phyloP scores from a whole-genome alignment of 2,329 filamentous ascomycete genomes.

The Hymenoscyphus linearis region DNA sequence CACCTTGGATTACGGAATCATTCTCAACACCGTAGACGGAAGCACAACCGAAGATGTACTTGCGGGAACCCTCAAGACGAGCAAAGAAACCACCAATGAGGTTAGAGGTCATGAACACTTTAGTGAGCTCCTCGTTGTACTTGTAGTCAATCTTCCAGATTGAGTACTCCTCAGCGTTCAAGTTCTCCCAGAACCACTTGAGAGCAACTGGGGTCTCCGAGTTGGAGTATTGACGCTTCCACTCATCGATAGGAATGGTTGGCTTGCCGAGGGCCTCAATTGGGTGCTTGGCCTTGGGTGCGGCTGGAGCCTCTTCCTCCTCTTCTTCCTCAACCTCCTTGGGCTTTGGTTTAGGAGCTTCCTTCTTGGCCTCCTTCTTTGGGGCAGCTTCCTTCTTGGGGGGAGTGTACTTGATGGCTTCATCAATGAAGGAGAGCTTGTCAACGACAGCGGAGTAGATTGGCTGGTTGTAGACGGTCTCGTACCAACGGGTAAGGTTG shows the following conservation, averaged over 20 bases:
- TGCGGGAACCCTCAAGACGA: constrained; percentile 94
- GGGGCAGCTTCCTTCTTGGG: constrained; percentile 70
- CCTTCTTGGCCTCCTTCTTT: constrained; percentile 59
- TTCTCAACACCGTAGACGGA: constrained; percentile 88
- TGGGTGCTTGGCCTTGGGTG: constrained; percentile 95
- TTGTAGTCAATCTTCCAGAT: constrained; percentile 95
- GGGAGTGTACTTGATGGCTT: constrained; percentile 65
- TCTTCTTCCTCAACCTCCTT: constrained; percentile 57
- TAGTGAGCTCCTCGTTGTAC: constrained; percentile 97
- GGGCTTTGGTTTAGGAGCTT: constrained; percentile 41
- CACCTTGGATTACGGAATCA: constrained; percentile 86
- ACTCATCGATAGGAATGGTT: constrained; percentile 84
- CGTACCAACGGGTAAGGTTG: constrained; percentile 87
- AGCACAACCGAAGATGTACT: constrained; percentile 90
- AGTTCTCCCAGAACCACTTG: constrained; percentile 98
- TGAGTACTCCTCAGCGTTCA: constrained; percentile 91
- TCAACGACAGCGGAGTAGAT: constrained; percentile 78
- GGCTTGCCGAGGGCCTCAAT: constrained; percentile 78
- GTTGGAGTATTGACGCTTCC: constrained; percentile 99
- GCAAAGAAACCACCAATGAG: constrained; percentile 96
- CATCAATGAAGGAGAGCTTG: constrained; percentile 74
- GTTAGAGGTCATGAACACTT: constrained; percentile 99
- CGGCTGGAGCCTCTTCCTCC: constrained; percentile 52
- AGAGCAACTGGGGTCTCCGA: constrained; percentile 78
- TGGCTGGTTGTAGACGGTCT: constrained; percentile 87